These are phyloP conservation scores for Botryosphaeria agaves DNA, from an alignment of 2,329 filamentous ascomycete species.

Conservation along the genomic window DNA sequence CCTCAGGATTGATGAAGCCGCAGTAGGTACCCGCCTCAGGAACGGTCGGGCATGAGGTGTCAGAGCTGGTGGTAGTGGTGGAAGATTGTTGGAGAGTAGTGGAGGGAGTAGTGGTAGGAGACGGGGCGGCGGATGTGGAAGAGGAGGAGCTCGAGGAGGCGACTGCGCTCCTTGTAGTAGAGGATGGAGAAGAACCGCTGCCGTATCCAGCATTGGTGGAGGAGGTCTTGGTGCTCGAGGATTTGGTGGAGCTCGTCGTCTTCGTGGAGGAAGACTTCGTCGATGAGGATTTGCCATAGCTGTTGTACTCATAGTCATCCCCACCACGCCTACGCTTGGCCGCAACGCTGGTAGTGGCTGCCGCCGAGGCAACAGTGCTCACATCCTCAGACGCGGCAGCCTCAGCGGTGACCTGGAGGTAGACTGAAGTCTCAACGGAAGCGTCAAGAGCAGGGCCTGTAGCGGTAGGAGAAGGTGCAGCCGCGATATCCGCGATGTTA, in stretches of 20 bases:
- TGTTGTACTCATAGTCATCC: conserved; percentile 3
- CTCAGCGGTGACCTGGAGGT: not conserved
- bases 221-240: not conserved
- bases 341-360: conserved; percentile 7
- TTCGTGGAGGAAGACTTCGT: conserved; percentile 3
- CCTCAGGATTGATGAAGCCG: conserved; percentile 20
- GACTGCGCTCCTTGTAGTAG: too few species aligned
- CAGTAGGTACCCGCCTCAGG: conserved; percentile 17
- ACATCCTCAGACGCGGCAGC: conserved; percentile 2
- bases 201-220: conserved; percentile 1
- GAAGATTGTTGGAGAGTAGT: conserved; percentile 3
- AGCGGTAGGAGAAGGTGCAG: conserved; percentile 6
- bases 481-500: conserved; percentile 6
- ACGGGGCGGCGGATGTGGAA: not conserved
- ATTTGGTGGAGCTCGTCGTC: conserved; percentile 3
- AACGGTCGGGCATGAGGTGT: conserved; percentile 11
- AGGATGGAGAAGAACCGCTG: not conserved
- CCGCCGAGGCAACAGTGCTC: conserved; percentile 6
- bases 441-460: conserved; percentile 5
- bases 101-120: conserved; percentile 1
- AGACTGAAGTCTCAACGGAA: conserved; percentile 4
- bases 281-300: conserved; percentile 1
- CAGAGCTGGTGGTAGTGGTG: conserved; percentile 7
- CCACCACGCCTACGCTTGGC: conserved; percentile 1
- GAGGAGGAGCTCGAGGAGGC: not conserved